A percentile compares a stretch with the other conserved stretches of the same genome.
Evolutionary conservation across 2,329 filamentous ascomycete genomes (phyloP).

Genomic region (Xylariaceae sp.): DNA sequence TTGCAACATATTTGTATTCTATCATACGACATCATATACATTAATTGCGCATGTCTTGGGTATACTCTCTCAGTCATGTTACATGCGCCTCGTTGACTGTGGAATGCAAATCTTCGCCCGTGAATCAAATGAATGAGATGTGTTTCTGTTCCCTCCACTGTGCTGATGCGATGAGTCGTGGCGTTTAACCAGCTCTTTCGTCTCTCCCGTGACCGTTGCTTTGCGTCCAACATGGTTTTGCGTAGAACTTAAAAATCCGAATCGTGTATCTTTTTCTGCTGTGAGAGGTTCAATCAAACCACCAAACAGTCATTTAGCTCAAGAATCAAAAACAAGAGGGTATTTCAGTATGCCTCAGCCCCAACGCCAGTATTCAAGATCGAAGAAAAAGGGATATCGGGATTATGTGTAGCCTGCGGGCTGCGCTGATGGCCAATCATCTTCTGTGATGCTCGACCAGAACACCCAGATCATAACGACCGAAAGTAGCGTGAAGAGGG

Average conservation of each 20-base stretch:
- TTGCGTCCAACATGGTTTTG: slow-evolving; percentile 1
- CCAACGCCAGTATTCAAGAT: slow-evolving; percentile 28
- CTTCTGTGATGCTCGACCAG: slow-evolving; percentile 98
- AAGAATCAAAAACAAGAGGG: slow-evolving; percentile 29
- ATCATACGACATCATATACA: slow-evolving; percentile 33
- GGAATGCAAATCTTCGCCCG: slow-evolving; percentile 2
- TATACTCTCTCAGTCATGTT: slow-evolving; percentile 29
- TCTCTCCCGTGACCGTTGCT: slow-evolving; percentile 12
- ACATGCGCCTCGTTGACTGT: slow-evolving; percentile 14
- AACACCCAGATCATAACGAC: slow-evolving; percentile 88
- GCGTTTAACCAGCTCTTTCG: slow-evolving; percentile 20
- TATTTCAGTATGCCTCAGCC: slow-evolving; percentile 32
- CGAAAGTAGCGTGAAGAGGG: slow-evolving; percentile 81
- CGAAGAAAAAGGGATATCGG: slow-evolving; percentile 19
- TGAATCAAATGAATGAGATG: slow-evolving; percentile 16
- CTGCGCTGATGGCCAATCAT: slow-evolving; percentile 76
- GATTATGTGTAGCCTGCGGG: slow-evolving; percentile 36
- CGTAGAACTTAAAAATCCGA: slow-evolving; percentile 3
- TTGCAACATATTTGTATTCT: neutral
- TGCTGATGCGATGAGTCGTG: slow-evolving; percentile 18
- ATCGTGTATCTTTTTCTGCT: slow-evolving; percentile 7
- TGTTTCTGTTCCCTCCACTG: slow-evolving; percentile 4
- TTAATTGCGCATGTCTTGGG: slow-evolving; percentile 28
- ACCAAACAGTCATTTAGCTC: slow-evolving; percentile 15
- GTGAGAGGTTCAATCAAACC: no score